A percentile compares a stretch with the other conserved stretches of the same genome.
Evolutionary conservation across 83 land plant genomes (phyloP).

Genomic region (Picea abies): DNA sequence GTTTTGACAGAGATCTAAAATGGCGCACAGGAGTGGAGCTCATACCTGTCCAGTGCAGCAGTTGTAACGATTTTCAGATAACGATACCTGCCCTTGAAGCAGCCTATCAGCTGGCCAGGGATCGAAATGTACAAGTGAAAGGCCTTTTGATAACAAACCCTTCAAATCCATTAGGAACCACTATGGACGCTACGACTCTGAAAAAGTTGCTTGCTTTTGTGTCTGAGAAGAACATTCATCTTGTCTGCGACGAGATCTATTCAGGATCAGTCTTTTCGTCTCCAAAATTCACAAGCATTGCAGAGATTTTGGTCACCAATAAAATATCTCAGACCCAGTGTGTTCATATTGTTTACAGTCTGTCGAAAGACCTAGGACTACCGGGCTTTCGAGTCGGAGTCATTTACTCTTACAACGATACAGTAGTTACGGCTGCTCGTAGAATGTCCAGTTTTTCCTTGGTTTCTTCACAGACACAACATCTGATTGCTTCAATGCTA

Average conservation of each 20-base stretch:
- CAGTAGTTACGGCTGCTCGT: slow-evolving; percentile 60
- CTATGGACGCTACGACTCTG: slow-evolving; percentile 33
- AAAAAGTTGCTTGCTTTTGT: slow-evolving; percentile 28
- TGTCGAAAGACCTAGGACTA: slow-evolving; percentile 77
- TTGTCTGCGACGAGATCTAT: slow-evolving; percentile 88
- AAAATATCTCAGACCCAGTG: not conserved
- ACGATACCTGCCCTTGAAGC: slow-evolving; percentile 56
- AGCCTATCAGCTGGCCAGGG: slow-evolving; percentile 49
- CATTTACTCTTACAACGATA: slow-evolving; percentile 57
- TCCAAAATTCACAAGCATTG: slow-evolving; percentile 62
- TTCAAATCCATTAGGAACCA: slow-evolving; percentile 82
- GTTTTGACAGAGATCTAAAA: slow-evolving; percentile 85
- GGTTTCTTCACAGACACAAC: slow-evolving; percentile 65
- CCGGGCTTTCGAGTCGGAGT: slow-evolving; percentile 93
- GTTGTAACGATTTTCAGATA: slow-evolving; percentile 59
- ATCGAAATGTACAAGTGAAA: slow-evolving; percentile 46
- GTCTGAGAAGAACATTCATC: slow-evolving; percentile 45
- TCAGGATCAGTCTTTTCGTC: slow-evolving; percentile 71
- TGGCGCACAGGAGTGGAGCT: slow-evolving; percentile 85
- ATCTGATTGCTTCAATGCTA: slow-evolving; percentile 36
- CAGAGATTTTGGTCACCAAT: not conserved
- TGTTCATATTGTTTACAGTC: slow-evolving; percentile 79
- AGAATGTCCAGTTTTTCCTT: slow-evolving; percentile 81
- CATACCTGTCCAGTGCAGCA: slow-evolving; percentile 69
- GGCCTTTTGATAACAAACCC: slow-evolving; percentile 81